Percentiles rank a stretch among this genome's conserved stretches.
Evolutionary conservation across 208 protist species (phyloP).

Genomic region (Trypanosoma vivax): DNA sequence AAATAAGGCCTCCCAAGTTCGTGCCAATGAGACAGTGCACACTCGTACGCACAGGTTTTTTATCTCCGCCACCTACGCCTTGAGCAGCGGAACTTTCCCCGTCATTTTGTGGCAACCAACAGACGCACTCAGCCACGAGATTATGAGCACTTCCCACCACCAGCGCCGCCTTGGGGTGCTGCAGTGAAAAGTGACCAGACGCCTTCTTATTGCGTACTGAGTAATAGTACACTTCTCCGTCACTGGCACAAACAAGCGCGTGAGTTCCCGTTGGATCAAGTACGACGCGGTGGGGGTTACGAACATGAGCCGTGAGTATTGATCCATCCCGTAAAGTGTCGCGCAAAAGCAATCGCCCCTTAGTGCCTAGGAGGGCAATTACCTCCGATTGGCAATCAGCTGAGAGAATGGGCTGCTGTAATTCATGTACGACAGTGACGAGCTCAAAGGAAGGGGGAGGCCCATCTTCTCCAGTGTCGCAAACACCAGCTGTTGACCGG

Average conservation of each 20-base stretch:
- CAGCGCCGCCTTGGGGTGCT: slow-evolving; percentile 1
- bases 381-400: slow-evolving; percentile 62
- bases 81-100: not conserved
- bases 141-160: slow-evolving; percentile 11
- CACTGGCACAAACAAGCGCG: slow-evolving; percentile 32
- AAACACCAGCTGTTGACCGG: not conserved
- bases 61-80: not conserved
- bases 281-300: slow-evolving; percentile 69
- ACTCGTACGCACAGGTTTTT: not conserved
- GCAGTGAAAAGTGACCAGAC: slow-evolving; percentile 25
- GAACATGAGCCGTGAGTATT: slow-evolving; percentile 24
- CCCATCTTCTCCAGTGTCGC: not conserved
- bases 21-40: slow-evolving; percentile 22
- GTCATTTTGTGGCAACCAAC: slow-evolving; percentile 23
- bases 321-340: slow-evolving; percentile 33
- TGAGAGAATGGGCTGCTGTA: slow-evolving; percentile 28
- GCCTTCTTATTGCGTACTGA: slow-evolving; percentile 20
- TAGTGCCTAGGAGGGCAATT: slow-evolving; percentile 37
- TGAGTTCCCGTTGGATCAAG: slow-evolving; percentile 51
- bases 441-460: slow-evolving; percentile 32
- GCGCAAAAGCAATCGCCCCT: slow-evolving; percentile 37
- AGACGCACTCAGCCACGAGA: slow-evolving; percentile 46
- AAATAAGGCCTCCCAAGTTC: slow-evolving; percentile 19
- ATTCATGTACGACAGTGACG: slow-evolving; percentile 18
- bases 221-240: slow-evolving; percentile 63